A percentile compares a stretch with the other conserved stretches of the same genome.
phyloP scores from a whole-genome alignment of 2,329 filamentous ascomycete species.

The Lasiodiplodia hormozganensis region DNA sequence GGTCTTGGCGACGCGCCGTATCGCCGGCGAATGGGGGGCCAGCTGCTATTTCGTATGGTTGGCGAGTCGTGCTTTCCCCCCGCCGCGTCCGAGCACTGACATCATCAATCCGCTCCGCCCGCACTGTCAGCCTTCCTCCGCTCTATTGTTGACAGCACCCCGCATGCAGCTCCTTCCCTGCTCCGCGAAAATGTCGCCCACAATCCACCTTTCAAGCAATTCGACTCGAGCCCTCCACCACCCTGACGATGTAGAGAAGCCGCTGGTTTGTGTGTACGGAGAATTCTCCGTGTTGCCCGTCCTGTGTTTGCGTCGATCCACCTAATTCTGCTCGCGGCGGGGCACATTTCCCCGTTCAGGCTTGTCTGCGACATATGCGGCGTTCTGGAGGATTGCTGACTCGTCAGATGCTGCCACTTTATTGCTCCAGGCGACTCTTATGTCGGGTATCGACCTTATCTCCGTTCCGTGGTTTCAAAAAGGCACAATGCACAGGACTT shows the following conservation, averaged over 20 bases:
- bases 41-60: background rate
- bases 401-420: background rate
- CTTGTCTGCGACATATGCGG: background rate
- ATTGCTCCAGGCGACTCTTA: background rate
- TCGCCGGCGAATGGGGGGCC: background rate
- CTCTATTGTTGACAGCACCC: background rate
- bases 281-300: background rate
- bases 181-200: background rate
- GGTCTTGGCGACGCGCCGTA: background rate
- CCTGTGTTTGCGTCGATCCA: background rate
- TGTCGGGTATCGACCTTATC: background rate
- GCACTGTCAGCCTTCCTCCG: background rate
- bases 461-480: background rate
- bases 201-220: background rate
- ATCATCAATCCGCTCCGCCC: background rate
- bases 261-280: background rate
- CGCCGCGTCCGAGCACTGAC: background rate
- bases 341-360: background rate
- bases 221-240: background rate
- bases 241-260: background rate
- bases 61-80: background rate
- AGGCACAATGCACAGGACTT: background rate
- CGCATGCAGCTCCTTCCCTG: background rate
- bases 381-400: background rate
- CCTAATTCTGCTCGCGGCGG: background rate